Conservation (phyloP, 2,329 filamentous ascomycete species). For the Fusarium decemcellulare region DNA sequence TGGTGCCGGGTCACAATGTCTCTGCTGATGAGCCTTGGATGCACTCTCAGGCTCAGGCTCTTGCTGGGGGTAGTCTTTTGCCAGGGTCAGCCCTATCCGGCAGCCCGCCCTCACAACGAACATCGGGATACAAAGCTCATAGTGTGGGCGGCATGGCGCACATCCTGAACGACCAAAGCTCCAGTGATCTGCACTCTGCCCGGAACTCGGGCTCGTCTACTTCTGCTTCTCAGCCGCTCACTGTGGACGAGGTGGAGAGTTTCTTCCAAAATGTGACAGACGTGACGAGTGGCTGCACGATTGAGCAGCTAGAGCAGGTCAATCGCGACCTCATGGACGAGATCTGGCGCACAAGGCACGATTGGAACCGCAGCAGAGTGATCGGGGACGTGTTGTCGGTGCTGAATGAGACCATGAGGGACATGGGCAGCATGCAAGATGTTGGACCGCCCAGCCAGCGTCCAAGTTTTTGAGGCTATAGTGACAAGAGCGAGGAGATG, state of each 20-base stretch:
- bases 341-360: slow-evolving; percentile 83
- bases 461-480: slow-evolving; percentile 30
- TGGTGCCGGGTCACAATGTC: slow-evolving; percentile 60
- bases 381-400: slow-evolving; percentile 73
- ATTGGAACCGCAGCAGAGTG: slow-evolving; percentile 88
- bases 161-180: slow-evolving; percentile 57
- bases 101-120: slow-evolving; percentile 55
- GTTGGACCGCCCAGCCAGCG: slow-evolving; percentile 61
- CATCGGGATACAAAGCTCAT: slow-evolving; percentile 52
- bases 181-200: slow-evolving; percentile 52
- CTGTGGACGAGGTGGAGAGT: slow-evolving; percentile 66
- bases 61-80: slow-evolving; percentile 57
- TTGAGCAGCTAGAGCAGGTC: slow-evolving; percentile 96
- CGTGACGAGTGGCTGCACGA: slow-evolving; percentile 81
- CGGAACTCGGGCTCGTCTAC: slow-evolving; percentile 54
- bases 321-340: slow-evolving; percentile 92
- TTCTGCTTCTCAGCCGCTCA: slow-evolving; percentile 62
- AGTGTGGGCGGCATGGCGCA: slow-evolving; percentile 48
- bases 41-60: slow-evolving; percentile 70
- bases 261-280: slow-evolving; percentile 76
- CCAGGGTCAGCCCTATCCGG: slow-evolving; percentile 45
- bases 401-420: slow-evolving; percentile 82
- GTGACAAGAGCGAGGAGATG: slow-evolving; percentile 2
- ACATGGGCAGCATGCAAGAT: slow-evolving; percentile 72
- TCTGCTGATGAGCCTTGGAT: slow-evolving; percentile 69